Evolutionary conservation across 148 eudicot species (phyloP), one percentile per base, ranked within the genome.

Genomic region (Vaccinium myrtillus): DNA sequence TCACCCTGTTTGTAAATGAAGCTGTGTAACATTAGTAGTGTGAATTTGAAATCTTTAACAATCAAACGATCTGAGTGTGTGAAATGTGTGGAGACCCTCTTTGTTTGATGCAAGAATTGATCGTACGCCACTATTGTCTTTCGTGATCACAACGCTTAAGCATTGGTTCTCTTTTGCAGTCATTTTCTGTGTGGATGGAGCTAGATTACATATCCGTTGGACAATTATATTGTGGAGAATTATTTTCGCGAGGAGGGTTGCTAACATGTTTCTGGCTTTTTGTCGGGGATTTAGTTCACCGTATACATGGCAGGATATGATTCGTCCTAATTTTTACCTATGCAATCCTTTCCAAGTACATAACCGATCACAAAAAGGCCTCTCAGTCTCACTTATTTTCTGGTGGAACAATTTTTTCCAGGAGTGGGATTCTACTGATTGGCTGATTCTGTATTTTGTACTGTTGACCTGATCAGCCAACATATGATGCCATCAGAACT

Each of bases 1-100:
- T 61, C 59, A 1, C 56, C 81, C 51, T 30, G 67, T 65, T 21
- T 86, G 83, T 81, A 85, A 67, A 86, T 76, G 27, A 76, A 81
- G 84, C 30, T 63, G 14, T 50, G 84, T 75, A 49, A 73, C 58
- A 48, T 13, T 81, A 81, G 76, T 77, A 81, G 81, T 85, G 70
- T 85, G 80, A 75, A 81, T 75, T 74, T 58, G 80, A 32, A 25
- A 46, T 18, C 83, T 36, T 12, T 14, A 56, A 75, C 78, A 80
- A 58, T 32, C 27, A 46, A 49, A 81, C 36, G 11, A 14, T 27
- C 49, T 71, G 32, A 39, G 49, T n/a, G 14, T 43, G 9, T 13
- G 77, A 21, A 48, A 1, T 81, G 76, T 32, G 25, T 75, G 81
- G 69, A 75, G 46, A 25, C 65, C 73, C 76, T 61, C 30, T 85